Base-by-base conservation (phyloP, 345 rosid genomes). In the Heritiera littoralis region DNA sequence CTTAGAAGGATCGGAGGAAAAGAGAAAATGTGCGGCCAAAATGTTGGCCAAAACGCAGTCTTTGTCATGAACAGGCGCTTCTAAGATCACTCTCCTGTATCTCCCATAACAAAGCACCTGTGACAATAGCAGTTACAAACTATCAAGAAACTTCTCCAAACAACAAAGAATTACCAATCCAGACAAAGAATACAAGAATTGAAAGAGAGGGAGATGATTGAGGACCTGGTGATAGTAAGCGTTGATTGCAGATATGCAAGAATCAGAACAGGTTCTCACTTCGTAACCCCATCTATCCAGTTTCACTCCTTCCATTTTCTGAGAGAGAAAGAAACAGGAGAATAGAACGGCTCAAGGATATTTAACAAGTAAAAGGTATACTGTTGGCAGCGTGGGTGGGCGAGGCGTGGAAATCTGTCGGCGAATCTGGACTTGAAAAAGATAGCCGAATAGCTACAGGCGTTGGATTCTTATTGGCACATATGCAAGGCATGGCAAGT, bases 71-170 rank as follows among this genome's bases (percentile, higher is more conserved):
- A 66, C 28, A 59, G 89, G 85, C 3, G 99, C 98, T 59, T 91
- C 87, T 43, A 93, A 81, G 65, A 90, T 90, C 87, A 91, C 91
- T 72, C 76, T 85, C 86, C 90, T 81, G 3, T 49, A 76, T 83
- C 89, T 90, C 43, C 99, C 98, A 80, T 86, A 89, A 71, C 85
- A 86, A 79, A 93, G 86, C 60, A 89, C 93, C 99, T 93, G 88
- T 72, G 76, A 75, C 7, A 75, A 52, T 52, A 28, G 13, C 15
- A 67, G 41, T 63, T 32, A 54, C 30, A 81, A 72, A 17, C 20
- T 38, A 46, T 14, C n/a, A 77, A 14, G 18, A 46, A 58, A 28
- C 23, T 4, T 38, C 66, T 41, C 55, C 40, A 65, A 56, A 46
- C 23, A 75, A 74, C 20, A 45, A 17, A 66, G 9, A n/a, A 69